phyloP scores from a whole-genome alignment of 495 filamentous ascomycete species.

The Delitschia confertaspora region DNA sequence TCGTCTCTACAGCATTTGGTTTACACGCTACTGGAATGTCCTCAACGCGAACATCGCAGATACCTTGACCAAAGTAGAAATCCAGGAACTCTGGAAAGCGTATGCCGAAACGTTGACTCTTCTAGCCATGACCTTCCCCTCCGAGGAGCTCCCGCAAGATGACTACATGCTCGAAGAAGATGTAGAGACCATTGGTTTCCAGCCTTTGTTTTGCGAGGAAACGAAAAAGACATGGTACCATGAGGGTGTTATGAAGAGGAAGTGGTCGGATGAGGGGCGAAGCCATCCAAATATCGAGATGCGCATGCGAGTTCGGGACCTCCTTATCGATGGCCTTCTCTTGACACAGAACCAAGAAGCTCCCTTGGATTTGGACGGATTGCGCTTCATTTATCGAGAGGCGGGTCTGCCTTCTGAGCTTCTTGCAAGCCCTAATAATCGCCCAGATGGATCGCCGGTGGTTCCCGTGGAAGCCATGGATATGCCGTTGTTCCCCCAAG shows the following conservation, averaged over 20 bases:
- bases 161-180: constrained; percentile 73
- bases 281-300: constrained; percentile 61
- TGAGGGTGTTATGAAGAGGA: constrained; percentile 44
- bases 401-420: constrained; percentile 23
- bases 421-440: constrained; percentile 23
- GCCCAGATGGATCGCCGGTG: constrained; percentile 23
- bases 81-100: constrained; percentile 61
- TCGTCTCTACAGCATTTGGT: constrained; percentile 67
- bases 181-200: constrained; percentile 64
- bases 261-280: constrained; percentile 49
- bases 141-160: constrained; percentile 45
- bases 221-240: constrained; percentile 45
- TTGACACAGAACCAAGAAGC: constrained; percentile 16
- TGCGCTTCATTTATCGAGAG: constrained; percentile 25
- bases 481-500: constrained; percentile 18
- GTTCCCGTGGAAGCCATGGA: constrained; percentile 23
- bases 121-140: constrained; percentile 51
- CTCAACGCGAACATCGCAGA: constrained; percentile 47
- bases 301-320: constrained; percentile 57
- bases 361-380: constrained; percentile 18
- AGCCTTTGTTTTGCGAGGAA: constrained; percentile 49
- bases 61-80: constrained; percentile 48
- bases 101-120: constrained; percentile 61
- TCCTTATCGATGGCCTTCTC: constrained; percentile 54
- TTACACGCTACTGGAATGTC: constrained; percentile 45